These are phyloP conservation scores for Talaromyces albobiverticillius DNA, from an alignment of 2,329 filamentous ascomycete genomes.

Conservation along the genomic window DNA sequence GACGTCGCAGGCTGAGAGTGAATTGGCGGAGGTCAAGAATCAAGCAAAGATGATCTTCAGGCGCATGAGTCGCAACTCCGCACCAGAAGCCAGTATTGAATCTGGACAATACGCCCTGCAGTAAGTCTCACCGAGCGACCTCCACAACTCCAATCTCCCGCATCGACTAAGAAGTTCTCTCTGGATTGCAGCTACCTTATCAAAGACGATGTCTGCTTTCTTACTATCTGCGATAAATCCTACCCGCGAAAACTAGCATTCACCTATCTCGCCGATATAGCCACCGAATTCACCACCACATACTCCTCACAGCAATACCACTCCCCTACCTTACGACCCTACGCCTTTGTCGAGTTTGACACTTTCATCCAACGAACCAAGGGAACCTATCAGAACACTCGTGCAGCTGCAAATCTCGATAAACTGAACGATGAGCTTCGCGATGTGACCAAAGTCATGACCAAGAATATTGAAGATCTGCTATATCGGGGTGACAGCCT, in stretches of 20 bases:
- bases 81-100: conserved; percentile 89
- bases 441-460: conserved; percentile 99
- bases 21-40: conserved; percentile 81
- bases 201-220: conserved; percentile 77
- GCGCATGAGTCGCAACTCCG: conserved; percentile 81
- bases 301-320: conserved; percentile 74
- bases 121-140: conserved; percentile 49
- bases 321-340: conserved; percentile 74
- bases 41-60: conserved; percentile 90
- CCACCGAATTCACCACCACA: conserved; percentile 83
- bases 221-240: conserved; percentile 87
- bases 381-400: conserved; percentile 87
- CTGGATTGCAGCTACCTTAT: conserved; percentile 70
- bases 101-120: conserved; percentile 79
- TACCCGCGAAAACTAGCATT: conserved; percentile 98
- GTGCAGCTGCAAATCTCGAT: conserved; percentile 88
- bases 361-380: conserved; percentile 93
- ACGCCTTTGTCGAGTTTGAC: conserved; percentile 97
- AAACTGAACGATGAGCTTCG: conserved; percentile 95
- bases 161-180: background rate
- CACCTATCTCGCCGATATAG: conserved; percentile 92
- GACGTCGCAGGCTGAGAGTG: conserved; percentile 63
- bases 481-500: conserved; percentile 91
- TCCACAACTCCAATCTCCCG: background rate
- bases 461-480: conserved; percentile 98